Evolutionary conservation across 805 yeast genomes (phyloP), one percentile per base, ranked within the genome.

Genomic region (Sugiyamaella chiloensis): DNA sequence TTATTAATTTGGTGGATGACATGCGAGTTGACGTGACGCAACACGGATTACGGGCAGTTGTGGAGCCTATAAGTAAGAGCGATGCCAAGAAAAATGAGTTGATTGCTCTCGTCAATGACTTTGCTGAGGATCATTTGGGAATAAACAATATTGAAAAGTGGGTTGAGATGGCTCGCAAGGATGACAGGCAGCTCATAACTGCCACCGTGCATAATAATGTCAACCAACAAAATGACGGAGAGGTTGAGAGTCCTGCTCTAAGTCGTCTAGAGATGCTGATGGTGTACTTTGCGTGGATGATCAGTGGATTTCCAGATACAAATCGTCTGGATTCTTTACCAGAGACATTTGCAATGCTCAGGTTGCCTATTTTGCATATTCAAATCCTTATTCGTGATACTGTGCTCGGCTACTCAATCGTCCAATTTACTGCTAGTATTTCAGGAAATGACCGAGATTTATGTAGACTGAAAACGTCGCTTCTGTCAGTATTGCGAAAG

Each of bases 311-410:
- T 16, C 55, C 56, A 12, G 19, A 26, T 12, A 9, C 48, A 5
- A n/a, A 5, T 5, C 16, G 43, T 16, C 36, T 54, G 21, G 49
- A 50, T 17, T 14, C 29, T 4, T 14, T 51, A 24, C 55, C 60
- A 2, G 58, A 54, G 42, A 51, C 55, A 16, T 51, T 54, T 39
- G 11, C 47, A 16, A 34, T 40, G 40, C 17, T 54, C 31, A 47
- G 60, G 24, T 39, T 54, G 24, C 41, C 57, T 19, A 29, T 54
- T 4, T 32, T 54, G 32, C 46, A 49, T 9, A 37, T 43, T 9
- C 47, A 46, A 46, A 20, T 54, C 24, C 32, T 51, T 27, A 52
- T 54, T 14, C 44, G 48, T 2, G 60, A 56, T 34, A 44, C 50
- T 7, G 51, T 51, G 3, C 16, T 52, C 40, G 49, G 44, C 6